A percentile compares a stretch with the other conserved stretches of the same genome.
Conservation (phyloP, 202 grass and related monocot genomes). For the Saccharum hybrid region DNA sequence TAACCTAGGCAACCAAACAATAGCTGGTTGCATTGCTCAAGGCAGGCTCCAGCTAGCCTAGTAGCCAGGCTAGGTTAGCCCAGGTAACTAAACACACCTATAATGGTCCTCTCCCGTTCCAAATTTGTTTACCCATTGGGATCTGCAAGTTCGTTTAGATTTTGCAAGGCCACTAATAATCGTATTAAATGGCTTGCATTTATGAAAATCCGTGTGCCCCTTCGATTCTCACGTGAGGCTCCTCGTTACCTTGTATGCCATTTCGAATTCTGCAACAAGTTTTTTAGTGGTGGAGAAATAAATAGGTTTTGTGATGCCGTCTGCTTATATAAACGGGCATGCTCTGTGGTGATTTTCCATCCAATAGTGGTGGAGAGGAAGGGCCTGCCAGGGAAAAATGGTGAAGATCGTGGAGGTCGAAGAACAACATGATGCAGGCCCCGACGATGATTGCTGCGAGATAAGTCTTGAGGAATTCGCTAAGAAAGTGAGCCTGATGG, state of each 20-base stretch:
- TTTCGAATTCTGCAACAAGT: constrained; percentile 41
- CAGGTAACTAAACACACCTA: no score
- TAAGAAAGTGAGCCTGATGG: constrained; percentile 43
- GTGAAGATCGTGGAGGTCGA: constrained; percentile 39
- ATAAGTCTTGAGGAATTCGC: constrained; percentile 51
- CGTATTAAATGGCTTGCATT: constrained; percentile 9
- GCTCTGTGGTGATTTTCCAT: neutral
- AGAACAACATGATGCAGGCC: neutral
- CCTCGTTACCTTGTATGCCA: constrained; percentile 27
- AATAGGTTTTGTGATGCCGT: constrained; percentile 24
- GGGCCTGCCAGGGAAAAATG: neutral
- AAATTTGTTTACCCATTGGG: neutral
- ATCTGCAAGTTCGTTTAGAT: neutral
- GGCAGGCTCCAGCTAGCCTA: no score
- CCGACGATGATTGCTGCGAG: constrained; percentile 66
- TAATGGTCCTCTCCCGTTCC: neutral
- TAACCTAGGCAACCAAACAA: no score
- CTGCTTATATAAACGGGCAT: constrained; percentile 36
- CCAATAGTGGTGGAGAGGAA: neutral
- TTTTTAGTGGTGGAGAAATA: neutral
- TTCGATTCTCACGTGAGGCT: constrained; percentile 36
- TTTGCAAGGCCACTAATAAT: neutral
- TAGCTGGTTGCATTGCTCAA: no score
- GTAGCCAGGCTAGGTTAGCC: no score
- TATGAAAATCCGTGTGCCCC: constrained; percentile 12